Base-by-base conservation (phyloP, 306 rosid species). In the Echinosophora koreensis region DNA sequence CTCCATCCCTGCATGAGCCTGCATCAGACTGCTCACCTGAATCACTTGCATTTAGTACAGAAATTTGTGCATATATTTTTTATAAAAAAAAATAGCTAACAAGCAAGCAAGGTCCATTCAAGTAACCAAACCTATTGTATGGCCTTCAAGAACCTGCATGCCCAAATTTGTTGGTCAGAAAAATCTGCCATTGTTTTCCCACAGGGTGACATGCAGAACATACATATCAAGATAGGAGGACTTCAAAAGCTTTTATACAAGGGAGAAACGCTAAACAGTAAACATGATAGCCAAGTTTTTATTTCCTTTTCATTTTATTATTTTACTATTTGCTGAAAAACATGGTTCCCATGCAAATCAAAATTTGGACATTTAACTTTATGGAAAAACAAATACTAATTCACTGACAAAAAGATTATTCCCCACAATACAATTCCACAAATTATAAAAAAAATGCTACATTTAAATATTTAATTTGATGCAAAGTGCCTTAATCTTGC, bases 401-500 rank as follows among this genome's bases (percentile, higher is more conserved):
- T 69, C 47, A 66, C 37, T 8, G 8, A 44, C 46, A 59, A 69
- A 22, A 37, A 47, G 11, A 50, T 38, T 46, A 60, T 39, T 79
- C 64, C 62, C 66, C 63, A 74, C 8, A 58, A 10, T 85, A 65
- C 70, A 78, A 78, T 42, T 58, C 75, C 41, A 74, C 3, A 38
- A 38, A 3, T 17, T 1, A 14, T 17, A 56, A 28, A 72, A 34
- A 51, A 39, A 5, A 42, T 3, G 34, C 8, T 32, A 60, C 6
- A 51, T 27, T 73, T 39, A 67, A 77, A 61, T 56, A 13, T 73
- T 67, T 54, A 78, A 74, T 64, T 61, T 66, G 17, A 69, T 47
- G 64, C 76, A 18, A 63, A 15, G 57, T 68, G 71, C 76, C 83
- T 68, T 14, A 47, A 28, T 72, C 69, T 68, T 69, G 72, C 71